Base-by-base conservation (phyloP, 2,329 filamentous ascomycete genomes). In the Davidsoniella eucalypti region DNA sequence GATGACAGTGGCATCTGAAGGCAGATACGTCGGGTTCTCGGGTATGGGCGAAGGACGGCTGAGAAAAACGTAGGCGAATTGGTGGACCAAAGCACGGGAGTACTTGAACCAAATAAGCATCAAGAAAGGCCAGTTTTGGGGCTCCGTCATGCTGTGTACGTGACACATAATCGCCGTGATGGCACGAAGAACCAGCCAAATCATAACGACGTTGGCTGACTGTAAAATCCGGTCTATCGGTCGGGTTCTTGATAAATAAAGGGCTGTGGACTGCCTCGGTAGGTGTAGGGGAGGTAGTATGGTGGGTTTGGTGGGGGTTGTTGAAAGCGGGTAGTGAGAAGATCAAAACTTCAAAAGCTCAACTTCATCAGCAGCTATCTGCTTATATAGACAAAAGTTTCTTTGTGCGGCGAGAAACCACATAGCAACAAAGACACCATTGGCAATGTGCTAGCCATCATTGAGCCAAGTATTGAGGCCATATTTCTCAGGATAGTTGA, bases 1-100 rank as follows among this genome's bases (percentile, higher is more conserved):
- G 43, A 78, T 63, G 17, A 76, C 67, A 0, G 71, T 72, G 46
- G 69, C 67, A 37, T 77, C 68, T 1, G 52, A 47, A 2, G 58
- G 56, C 5, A 53, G 56, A 53, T 66, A 65, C 0, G 46, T 57
- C 0, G 69, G 66, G 2, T 59, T 56, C 0, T 16, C 23, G 0
- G 54, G 57, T 0, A 61, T 52, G 0, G 58, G 55, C 0, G 61
- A 56, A 4, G 71, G 64, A 0, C 56, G 56, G 54, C 73, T 74
- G 0, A 60, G 18, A 25, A 49, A 43, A 54, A 60, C 65, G 45
- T 64, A 70, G 0, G 63, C 64, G 1, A 68, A 23, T 1, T 67
- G 47, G 55, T 72, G 65, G 25, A 69, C 63, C 0, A 71, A 38
- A 0, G 73, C 61, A 2, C 71, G 67, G 0, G 65, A 50, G 54